Evolutionary conservation across 768 basidiomycete genomes (phyloP), one percentile per base, ranked within the genome.

Genomic region (Collybia sp.): DNA sequence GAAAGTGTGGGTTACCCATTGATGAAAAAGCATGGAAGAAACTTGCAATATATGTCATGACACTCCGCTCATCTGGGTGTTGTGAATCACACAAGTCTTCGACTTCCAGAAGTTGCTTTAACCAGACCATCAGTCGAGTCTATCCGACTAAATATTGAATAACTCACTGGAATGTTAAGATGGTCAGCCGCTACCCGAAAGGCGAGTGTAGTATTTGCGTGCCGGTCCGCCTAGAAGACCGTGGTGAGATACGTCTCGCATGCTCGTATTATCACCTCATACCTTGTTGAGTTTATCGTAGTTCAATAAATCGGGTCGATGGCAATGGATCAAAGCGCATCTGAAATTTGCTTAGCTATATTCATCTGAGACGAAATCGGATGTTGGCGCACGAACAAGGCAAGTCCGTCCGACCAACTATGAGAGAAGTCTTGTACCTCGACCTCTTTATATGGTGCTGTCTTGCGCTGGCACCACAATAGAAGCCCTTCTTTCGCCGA

Each of bases 21-120:
- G 90, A 85, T 0, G 93, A 95, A 63, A 99, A 99, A 0, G 95
- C 94, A 60, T 98, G 96, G 75, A 99, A 99, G 67, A 78, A 98
- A 56, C 90, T 90, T 30, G 96, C 96, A 39, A 99, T 87, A 54
- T 97, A 98, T 4, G 93, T 97, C 92, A 97, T 97, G 10, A 97
- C 90, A 64, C 88, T 92, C 32, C 93, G 83, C 66, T 99, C 96
- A 62, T 99, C 96, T 0, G 95, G 95, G 40, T 77, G 79, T n/a
- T 71, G 71, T 0, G 83, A 80, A 58, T 93, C 92, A 54, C 92
- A 94, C 25, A 99, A 65, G 71, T 99, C 96, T 45, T 92, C 86
- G 0, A 98, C 95, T 74, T 99, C 96, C 15, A 99, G 78, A 3
- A 99, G 71, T 85, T 89, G 91, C 92, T 96, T 46, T 34, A 17